These are phyloP conservation scores for Chytriomyces hyalinus DNA, from an alignment of 192 early-diverging fungal species.

Conservation along the genomic window DNA sequence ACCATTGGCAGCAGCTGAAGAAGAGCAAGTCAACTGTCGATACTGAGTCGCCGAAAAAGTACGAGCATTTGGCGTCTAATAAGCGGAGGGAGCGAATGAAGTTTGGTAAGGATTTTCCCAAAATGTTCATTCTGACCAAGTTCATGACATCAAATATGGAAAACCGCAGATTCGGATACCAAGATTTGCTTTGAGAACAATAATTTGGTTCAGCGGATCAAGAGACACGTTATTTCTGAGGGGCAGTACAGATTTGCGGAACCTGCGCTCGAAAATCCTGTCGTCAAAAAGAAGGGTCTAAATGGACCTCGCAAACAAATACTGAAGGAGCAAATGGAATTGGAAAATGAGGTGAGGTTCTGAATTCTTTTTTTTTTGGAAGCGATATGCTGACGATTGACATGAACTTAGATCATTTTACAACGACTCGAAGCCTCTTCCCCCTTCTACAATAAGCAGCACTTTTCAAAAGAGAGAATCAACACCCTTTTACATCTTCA, in stretches of 20 bases:
- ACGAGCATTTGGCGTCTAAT: constrained; percentile 16
- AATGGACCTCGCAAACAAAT: constrained; percentile 22
- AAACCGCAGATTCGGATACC: neutral
- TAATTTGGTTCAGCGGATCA: constrained; percentile 13
- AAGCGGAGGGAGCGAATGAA: constrained; percentile 13
- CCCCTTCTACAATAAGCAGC: constrained; percentile 9
- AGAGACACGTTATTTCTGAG: constrained; percentile 10
- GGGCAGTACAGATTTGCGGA: neutral
- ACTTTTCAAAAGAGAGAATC: constrained; percentile 18
- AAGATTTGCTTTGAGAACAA: constrained; percentile 16
- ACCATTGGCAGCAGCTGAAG: constrained; percentile 13
- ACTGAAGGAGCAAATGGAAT: constrained; percentile 25
- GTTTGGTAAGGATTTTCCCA: neutral
- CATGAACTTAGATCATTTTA: constrained; percentile 1
- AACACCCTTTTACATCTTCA: constrained; percentile 20
- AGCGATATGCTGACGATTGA: neutral
- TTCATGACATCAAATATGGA: neutral
- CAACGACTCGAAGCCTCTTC: constrained; percentile 18
- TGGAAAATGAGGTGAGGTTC: constrained; percentile 26
- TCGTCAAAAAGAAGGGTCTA: constrained; percentile 5
- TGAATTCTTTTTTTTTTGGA: neutral
- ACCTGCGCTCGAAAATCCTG: constrained; percentile 10
- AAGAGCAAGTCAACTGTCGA: constrained; percentile 4
- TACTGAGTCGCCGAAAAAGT: constrained; percentile 30
- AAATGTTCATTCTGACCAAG: neutral